Evolutionary conservation across 2,329 filamentous ascomycete species (phyloP), one percentile per base, ranked within the genome.

Genomic region (Emydomyces testavorans): DNA sequence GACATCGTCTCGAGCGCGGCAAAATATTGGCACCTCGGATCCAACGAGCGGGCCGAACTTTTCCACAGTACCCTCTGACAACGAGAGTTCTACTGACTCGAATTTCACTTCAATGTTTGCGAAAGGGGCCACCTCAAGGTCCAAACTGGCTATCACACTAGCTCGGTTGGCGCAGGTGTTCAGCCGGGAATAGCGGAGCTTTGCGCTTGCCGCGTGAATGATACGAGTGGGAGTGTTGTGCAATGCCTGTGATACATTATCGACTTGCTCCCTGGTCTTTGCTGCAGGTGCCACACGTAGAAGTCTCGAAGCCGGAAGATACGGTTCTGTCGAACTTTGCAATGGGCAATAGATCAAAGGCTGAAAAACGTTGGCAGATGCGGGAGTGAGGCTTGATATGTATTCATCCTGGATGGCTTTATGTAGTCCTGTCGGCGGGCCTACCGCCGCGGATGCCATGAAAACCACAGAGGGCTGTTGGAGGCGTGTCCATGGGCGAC

Each of bases 281-380:
- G 73, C 64, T 10, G 68, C 68, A 1, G 76, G 77, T 2, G 75
- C 68, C 32, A 79, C 73, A 52, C 76, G 76, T 52, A 73, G 69
- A 42, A 80, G 71, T 40, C 75, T 66, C 36, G 74, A 72, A 20
- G 76, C 74, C n/a, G 76, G 75, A 8, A 80, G 67, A 50, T 73
- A 74, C 20, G 76, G 73, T 37, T 71, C 63, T 23, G 68, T 65
- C 20, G 34, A 28, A 11, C 34, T 32, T 2, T 29, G 66, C 46
- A 72, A 72, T 24, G 75, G 72, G 36, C 71, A 63, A 18, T 67
- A 65, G 15, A 67, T 65, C 37, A 80, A 69, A 3, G 77, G 66
- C 53, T 78, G 72, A 7, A 80, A 65, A 13, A 80, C 66, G 51
- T 80, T 80, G 7, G 71, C 63, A 0, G 77, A 74, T n/a, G 74